Conservation (phyloP, 768 basidiomycete species). For the Tremella yokohamensis region DNA sequence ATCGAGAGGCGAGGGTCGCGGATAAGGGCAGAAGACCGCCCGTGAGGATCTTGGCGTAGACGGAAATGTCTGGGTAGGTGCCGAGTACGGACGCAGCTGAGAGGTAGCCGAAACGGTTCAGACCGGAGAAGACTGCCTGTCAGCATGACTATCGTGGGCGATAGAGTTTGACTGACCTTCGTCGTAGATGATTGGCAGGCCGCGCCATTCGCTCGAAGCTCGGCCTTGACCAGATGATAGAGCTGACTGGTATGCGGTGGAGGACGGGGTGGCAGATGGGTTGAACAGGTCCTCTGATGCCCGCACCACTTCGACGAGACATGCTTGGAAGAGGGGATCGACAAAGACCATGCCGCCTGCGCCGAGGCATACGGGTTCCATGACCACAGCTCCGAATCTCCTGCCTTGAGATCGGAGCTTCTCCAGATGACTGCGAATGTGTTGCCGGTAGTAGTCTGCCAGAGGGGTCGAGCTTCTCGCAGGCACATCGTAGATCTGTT, state of each 20-base stretch:
- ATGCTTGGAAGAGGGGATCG: constrained; percentile 90
- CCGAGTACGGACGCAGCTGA: constrained; percentile 64
- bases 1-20: constrained; percentile 73
- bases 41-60: constrained; percentile 88
- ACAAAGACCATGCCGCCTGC: constrained; percentile 97
- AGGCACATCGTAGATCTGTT: constrained; percentile 68
- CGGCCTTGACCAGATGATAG: constrained; percentile 8
- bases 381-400: constrained; percentile 63
- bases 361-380: constrained; percentile 90
- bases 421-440: constrained; percentile 60
- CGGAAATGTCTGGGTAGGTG: constrained; percentile 75
- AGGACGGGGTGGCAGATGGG: constrained; percentile 18
- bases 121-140: constrained; percentile 71
- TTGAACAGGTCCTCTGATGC: constrained; percentile 49
- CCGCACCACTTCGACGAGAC: constrained; percentile 77
- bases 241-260: constrained; percentile 14
- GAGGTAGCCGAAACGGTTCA: constrained; percentile 77
- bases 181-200: constrained; percentile 87
- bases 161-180: constrained; percentile 56
- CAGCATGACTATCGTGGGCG: not conserved
- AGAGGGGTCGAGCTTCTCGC: constrained; percentile 62
- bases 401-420: constrained; percentile 52
- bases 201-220: constrained; percentile 56
- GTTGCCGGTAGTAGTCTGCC: constrained; percentile 61
- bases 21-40: constrained; percentile 86